Evolutionary conservation across 208 protist species (phyloP).

Genomic region (Acanthamoeba lenticulata): DNA sequence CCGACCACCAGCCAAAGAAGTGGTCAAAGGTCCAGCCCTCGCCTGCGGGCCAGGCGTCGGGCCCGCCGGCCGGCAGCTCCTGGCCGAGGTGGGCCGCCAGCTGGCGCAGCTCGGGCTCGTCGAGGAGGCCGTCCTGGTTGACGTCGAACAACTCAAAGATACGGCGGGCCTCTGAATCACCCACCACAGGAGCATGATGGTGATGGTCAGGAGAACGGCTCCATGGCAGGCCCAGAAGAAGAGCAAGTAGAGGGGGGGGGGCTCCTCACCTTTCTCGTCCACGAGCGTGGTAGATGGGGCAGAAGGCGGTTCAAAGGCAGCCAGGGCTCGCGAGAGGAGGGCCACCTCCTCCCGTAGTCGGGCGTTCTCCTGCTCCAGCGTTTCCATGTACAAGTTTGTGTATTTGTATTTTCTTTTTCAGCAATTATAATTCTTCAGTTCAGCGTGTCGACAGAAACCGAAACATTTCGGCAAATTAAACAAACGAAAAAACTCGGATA

Average conservation of each 20-base stretch:
- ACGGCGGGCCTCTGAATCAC: not conserved
- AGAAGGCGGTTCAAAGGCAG: not conserved
- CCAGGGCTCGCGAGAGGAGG: not conserved
- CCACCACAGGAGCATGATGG: too few relatives aligned
- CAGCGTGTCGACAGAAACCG: too few relatives aligned
- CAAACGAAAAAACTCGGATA: too few relatives aligned
- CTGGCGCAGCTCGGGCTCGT: not conserved
- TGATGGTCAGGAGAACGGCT: too few relatives aligned
- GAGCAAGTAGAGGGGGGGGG: not conserved
- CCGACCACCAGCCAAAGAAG: not conserved
- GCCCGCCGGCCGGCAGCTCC: not conserved
- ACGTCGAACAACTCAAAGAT: not conserved
- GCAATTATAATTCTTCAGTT: too few relatives aligned
- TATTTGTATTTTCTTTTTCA: too few relatives aligned
- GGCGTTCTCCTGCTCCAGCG: not conserved
- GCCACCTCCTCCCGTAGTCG: not conserved
- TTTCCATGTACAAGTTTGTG: too few relatives aligned
- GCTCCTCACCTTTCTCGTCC: not conserved
- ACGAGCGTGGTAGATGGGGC: not conserved
- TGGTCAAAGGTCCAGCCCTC: slow-evolving; percentile 1
- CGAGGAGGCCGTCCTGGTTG: not conserved
- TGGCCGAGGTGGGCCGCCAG: not conserved
- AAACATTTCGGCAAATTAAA: too few relatives aligned
- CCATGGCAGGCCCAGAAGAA: too few relatives aligned
- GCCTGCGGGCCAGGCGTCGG: not conserved